Percentiles rank a stretch among this genome's conserved stretches.
Conservation (phyloP, 1,284 basidiomycete species). For the Ceratobasidium sp. region DNA sequence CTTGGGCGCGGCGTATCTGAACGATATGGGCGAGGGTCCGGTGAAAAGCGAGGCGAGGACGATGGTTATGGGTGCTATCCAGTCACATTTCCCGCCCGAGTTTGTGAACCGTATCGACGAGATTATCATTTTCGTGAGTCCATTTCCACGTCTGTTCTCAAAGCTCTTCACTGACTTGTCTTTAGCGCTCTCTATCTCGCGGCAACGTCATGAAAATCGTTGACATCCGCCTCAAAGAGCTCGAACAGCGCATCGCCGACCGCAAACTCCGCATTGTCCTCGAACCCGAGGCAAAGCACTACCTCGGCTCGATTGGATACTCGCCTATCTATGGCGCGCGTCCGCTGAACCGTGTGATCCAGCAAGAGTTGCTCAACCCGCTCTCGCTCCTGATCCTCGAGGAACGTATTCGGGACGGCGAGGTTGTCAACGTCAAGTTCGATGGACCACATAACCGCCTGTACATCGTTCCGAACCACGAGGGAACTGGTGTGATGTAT, state of each 20-base stretch:
- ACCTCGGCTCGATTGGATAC: conserved; percentile 88
- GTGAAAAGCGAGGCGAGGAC: conserved; percentile 74
- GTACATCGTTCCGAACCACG: conserved; percentile 88
- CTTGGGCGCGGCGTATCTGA: conserved; percentile 82
- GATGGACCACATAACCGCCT: conserved; percentile 90
- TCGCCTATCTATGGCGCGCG: conserved; percentile 89
- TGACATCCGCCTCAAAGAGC: conserved; percentile 77
- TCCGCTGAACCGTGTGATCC: conserved; percentile 92
- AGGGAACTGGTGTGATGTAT: conserved; percentile 62
- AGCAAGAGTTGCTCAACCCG: conserved; percentile 93
- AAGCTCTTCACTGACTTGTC: conserved; percentile 52
- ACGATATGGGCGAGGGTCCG: conserved; percentile 81
- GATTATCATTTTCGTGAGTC: conserved; percentile 86
- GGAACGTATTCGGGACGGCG: conserved; percentile 85
- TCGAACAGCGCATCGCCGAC: conserved; percentile 71
- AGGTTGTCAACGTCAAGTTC: conserved; percentile 81
- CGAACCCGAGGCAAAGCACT: conserved; percentile 83
- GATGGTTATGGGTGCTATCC: conserved; percentile 84
- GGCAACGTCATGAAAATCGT: conserved; percentile 86
- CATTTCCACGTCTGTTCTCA: conserved; percentile 30
- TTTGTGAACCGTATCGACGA: conserved; percentile 94
- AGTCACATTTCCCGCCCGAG: conserved; percentile 90
- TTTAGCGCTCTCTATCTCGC: conserved; percentile 81
- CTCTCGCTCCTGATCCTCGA: conserved; percentile 89
- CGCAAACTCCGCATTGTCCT: conserved; percentile 85